These are phyloP conservation scores for Aspergillus arachidicola DNA, from an alignment of 2,329 filamentous ascomycete species.

Conservation along the genomic window DNA sequence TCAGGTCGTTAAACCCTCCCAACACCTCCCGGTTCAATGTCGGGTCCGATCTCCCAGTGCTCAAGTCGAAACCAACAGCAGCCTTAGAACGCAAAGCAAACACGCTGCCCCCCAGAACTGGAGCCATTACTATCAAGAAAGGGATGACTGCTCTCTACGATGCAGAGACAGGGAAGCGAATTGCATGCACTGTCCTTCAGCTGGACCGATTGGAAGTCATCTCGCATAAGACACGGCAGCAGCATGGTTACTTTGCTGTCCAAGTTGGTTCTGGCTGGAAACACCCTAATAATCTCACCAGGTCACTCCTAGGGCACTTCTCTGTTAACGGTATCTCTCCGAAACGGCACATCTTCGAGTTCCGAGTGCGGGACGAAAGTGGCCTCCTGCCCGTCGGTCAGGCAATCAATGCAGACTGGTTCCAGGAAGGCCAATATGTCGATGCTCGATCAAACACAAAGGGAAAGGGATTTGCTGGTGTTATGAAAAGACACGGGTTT, in stretches of 20 bases:
- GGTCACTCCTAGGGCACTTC: conserved; percentile 85
- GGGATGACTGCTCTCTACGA: conserved; percentile 94
- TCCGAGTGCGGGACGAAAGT: conserved; percentile 72
- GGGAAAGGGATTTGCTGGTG: conserved; percentile 93
- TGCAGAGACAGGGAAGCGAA: conserved; percentile 71
- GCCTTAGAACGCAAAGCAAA: conserved; percentile 61
- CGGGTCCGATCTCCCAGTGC: conserved; percentile 52
- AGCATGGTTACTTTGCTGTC: conserved; percentile 91
- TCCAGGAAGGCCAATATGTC: conserved; percentile 84
- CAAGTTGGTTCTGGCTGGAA: conserved; percentile 81
- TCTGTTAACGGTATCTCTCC: conserved; percentile 78
- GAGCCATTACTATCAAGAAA: conserved; percentile 85
- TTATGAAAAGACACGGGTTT: conserved; percentile 96
- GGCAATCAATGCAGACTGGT: conserved; percentile 83
- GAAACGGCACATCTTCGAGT: conserved; percentile 83
- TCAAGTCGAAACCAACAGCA: conserved; percentile 59
- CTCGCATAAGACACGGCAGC: conserved; percentile 76
- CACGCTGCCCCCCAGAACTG: conserved; percentile 69
- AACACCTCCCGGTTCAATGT: conserved; percentile 57
- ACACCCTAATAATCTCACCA: conserved; percentile 73
- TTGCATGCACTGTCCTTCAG: conserved; percentile 88
- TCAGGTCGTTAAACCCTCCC: conserved; percentile 61
- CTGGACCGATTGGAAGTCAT: conserved; percentile 90
- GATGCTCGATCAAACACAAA: conserved; percentile 78
- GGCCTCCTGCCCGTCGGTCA: conserved; percentile 78